Base-by-base conservation (phyloP, 2,329 filamentous ascomycete species). In the Plectosphaerella cucumerina region DNA sequence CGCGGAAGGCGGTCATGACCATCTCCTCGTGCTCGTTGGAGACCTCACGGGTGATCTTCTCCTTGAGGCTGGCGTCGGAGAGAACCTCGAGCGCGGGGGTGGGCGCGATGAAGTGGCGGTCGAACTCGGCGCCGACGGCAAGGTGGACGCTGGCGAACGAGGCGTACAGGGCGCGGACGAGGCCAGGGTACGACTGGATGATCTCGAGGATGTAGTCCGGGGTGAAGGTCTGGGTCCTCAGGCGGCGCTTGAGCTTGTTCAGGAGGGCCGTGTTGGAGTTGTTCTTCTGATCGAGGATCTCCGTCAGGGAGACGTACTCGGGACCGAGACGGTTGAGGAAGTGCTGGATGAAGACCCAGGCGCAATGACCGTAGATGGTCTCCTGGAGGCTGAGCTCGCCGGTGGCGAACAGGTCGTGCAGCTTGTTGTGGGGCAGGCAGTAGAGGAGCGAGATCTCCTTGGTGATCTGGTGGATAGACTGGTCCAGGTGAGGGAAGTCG, bases 131-230 rank as follows among this genome's bases (percentile, higher is more conserved):
- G 8, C 75, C 76, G 46, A 77, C 71, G 47, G 72, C 74, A 47
- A 85, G 88, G 70, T 99, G 94, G 3, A 90, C 84, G 65, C 82
- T 90, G 55, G 94, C 94, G 68, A 99, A 99, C 1, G 90, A 86
- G 44, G 96, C 81, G 69, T 99, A 99, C 50, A 97, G 75, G 21
- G 87, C 84, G 58, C 93, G 87, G 50, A 99, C 87, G 21, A 99
- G 81, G 31, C 86, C 83, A 1, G 94, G 93, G 68, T 97, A 94
- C 47, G 87, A 86, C 66, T 87, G 85, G 71, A 99, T 96, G 67
- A 99, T 97, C 72, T 99, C 93, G 23, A 93, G 84, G 60, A 99
- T 97, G 74, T 99, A 99, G 65, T 97, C 93, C 5, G 94, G 89
- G 0, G 94, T 99, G 70, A 99, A 99, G 0, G 94, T 99, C 74